Base-by-base conservation (phyloP, 139 green algal species). In the Ettlia oleoabundans region DNA sequence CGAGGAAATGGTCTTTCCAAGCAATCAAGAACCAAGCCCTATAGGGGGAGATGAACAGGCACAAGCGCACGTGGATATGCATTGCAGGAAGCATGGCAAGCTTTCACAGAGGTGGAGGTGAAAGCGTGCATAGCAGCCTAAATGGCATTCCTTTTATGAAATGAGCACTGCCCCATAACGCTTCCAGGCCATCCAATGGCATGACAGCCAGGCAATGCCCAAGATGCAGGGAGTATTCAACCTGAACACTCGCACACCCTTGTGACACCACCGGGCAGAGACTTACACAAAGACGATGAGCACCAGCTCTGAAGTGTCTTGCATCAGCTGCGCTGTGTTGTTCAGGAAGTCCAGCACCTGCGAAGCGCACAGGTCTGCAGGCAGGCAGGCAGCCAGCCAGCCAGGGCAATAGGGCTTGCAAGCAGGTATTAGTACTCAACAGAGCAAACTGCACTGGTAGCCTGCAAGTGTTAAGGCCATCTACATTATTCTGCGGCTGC, bases 261-360 rank as follows among this genome's bases (percentile, higher is more conserved):
- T 9, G 55, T 28, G 5, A 22, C 55, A 28, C 5, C 55, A n/a
- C 18, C 15, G 21, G 55, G 55, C 18, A 65, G 55, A 65, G 55
- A n/a, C 77, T 76, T 40, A 82, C 78, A 28, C 35, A 53, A 76
- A 88, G 9, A 85, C 26, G 58, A 88, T 88, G 32, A 69, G n/a
- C 37, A 85, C 40, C n/a, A 88, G 47, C 42, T 88, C 83, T 4
- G 43, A 76, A 2, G 62, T 65, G 63, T 87, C 75, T 53, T 78
- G 75, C 75, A 71, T 70, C 28, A 71, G 15, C 58, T 81, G 75
- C 18, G 75, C 38, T 38, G 66, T 37, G 3, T 1, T 1, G 51
- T 81, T 71, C 4, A 81, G 30, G 15, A 40, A 19, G 2, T 35
- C 61, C 40, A 81, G 58, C 75, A 71, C 24, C 75, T 72, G 75